phyloP scores from a whole-genome alignment of 139 green algal species.

The Diplosphaera chodatii region DNA sequence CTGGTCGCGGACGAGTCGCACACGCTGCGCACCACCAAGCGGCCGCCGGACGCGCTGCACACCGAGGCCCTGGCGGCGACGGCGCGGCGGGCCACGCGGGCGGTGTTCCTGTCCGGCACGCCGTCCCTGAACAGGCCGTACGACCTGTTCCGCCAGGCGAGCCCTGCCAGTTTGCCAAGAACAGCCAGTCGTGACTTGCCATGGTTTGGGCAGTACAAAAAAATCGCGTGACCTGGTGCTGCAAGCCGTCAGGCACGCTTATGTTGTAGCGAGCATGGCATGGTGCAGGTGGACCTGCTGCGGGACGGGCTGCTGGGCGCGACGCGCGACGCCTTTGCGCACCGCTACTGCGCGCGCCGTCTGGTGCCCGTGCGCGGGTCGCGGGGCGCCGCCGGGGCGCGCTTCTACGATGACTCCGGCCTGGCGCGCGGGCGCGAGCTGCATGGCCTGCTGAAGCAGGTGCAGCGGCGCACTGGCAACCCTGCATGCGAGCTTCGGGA shows the following conservation, averaged over 20 bases:
- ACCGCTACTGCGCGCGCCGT: conserved; percentile 61
- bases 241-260: too few species aligned
- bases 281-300: conserved; percentile 73
- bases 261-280: too few species aligned
- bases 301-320: conserved; percentile 65
- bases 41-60: conserved; percentile 47
- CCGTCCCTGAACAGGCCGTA: conserved; percentile 79
- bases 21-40: conserved; percentile 66
- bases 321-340: conserved; percentile 69
- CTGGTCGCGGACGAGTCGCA: conserved; percentile 82
- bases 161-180: too few species aligned
- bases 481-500: too few species aligned
- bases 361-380: conserved; percentile 37
- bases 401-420: conserved; percentile 48
- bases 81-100: conserved; percentile 27
- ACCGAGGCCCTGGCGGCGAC: conserved; percentile 59
- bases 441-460: conserved; percentile 71
- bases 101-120: conserved; percentile 83
- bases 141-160: conserved; percentile 76
- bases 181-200: too few species aligned
- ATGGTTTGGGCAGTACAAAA: too few species aligned
- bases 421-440: conserved; percentile 69
- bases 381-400: conserved; percentile 6
- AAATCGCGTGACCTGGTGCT: too few species aligned
- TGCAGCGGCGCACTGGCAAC: too few species aligned